Evolutionary conservation across 805 yeast species (phyloP), one percentile per base, ranked within the genome.

Genomic region (Candida jianshihensis): DNA sequence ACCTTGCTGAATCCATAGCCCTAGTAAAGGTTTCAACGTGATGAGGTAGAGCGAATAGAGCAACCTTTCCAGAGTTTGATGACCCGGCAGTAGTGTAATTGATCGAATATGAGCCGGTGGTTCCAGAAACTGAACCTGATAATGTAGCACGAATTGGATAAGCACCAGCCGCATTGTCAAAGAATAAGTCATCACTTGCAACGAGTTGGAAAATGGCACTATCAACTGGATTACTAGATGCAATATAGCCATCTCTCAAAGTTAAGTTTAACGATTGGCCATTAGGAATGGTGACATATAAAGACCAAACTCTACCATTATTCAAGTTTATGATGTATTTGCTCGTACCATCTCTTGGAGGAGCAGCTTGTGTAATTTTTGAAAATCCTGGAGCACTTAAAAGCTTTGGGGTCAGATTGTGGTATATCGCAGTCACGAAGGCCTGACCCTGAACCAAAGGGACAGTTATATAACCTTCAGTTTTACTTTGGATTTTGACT

Each of bases 361-460:
- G 56, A 2, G 64, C 61, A 1, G 48, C 56, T 21, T 58, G 62
- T 3, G 62, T 60, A 37, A 81, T 64, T 15, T 63, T 61, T 41
- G 70, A 73, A 36, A 83, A 64, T 0, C 94, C 95, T 19, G 82
- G 81, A 20, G 68, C 70, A 18, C 84, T 73, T n/a, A 70, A 66
- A 19, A 82, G 45, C 40, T 60, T 55, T 3, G 87, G 82, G 20
- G 66, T 65, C 47, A 78, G 59, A 40, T 64, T 60, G 51, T 71
- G 68, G 43, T 71, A 80, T 19, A 72, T 58, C 19, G 79, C 85
- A 22, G 95, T 81, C 13, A 84, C 74, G 43, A 84, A 77, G 6
- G 96, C 96, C 70, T 70, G 70, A 37, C 97, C 97, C 57, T 82
- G 89, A 6, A 81, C 83, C 37, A 83, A 51, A 4, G 90, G 89